Conservation (phyloP, 2,329 filamentous ascomycete genomes). For the Verticillium albo-atrum region DNA sequence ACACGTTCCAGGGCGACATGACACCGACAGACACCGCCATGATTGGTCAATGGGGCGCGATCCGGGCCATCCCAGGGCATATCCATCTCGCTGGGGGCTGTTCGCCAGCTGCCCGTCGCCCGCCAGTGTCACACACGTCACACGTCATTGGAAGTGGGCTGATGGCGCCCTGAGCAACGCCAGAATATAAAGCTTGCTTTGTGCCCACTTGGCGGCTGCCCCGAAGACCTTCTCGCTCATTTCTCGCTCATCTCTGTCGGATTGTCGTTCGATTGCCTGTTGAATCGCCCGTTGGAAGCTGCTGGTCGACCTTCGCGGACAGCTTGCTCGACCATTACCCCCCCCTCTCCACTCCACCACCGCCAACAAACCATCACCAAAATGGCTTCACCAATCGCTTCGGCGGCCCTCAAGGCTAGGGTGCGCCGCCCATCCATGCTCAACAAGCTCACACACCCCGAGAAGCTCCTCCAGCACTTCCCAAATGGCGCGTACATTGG, state of each 20-base stretch:
- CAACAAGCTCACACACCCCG: constrained; percentile 72
- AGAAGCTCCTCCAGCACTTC: constrained; percentile 77
- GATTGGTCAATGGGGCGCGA: background rate
- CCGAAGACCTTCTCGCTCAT: background rate
- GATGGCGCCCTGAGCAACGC: background rate
- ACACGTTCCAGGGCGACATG: background rate
- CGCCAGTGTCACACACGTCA: background rate
- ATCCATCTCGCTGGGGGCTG: background rate
- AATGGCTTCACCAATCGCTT: constrained; percentile 54
- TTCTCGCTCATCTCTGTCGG: background rate
- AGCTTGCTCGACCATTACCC: background rate
- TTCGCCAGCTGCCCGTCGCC: background rate
- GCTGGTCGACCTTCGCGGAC: background rate
- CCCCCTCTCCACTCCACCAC: constrained; percentile 8
- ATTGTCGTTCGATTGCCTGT: background rate
- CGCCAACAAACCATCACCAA: background rate
- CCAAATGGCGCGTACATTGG: constrained; percentile 83
- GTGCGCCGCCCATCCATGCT: constrained; percentile 73
- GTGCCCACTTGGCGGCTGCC: background rate
- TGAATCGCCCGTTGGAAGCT: background rate
- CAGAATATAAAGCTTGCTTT: background rate
- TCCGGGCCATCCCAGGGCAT: background rate
- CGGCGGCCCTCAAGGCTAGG: constrained; percentile 71
- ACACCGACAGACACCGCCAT: background rate
- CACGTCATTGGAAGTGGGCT: background rate